Percentiles rank a stretch among this genome's conserved stretches.
Conservation (phyloP, 768 basidiomycete genomes). For the Gymnopilus junonius region DNA sequence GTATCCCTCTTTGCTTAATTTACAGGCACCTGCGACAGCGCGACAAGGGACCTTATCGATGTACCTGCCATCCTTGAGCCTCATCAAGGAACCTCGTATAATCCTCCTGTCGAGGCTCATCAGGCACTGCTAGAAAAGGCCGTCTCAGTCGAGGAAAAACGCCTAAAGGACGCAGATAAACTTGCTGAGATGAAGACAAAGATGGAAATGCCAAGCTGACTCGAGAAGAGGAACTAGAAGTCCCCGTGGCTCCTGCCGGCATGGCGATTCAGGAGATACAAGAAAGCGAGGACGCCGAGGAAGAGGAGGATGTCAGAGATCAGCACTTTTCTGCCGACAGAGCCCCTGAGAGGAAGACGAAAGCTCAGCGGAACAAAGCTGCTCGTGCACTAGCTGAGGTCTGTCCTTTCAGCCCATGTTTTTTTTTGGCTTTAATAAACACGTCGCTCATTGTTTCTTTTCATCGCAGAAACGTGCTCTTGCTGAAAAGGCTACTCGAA, state of each 20-base stretch:
- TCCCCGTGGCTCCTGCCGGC: slow-evolving; percentile 55
- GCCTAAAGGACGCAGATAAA: slow-evolving; percentile 55
- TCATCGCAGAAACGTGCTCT: slow-evolving; percentile 62
- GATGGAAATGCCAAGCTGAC: slow-evolving; percentile 54
- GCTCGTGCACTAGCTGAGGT: slow-evolving; percentile 70
- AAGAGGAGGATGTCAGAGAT: slow-evolving; percentile 28
- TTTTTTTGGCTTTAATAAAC: neutral
- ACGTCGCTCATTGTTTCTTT: neutral
- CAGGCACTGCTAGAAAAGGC: slow-evolving; percentile 72
- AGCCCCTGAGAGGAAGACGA: slow-evolving; percentile 45
- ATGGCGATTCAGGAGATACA: slow-evolving; percentile 62
- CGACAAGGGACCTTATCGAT: slow-evolving; percentile 59
- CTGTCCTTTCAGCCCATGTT: slow-evolving; percentile 15
- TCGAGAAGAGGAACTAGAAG: slow-evolving; percentile 33
- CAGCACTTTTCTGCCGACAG: slow-evolving; percentile 42
- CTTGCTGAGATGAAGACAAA: slow-evolving; percentile 56
- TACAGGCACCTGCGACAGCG: slow-evolving; percentile 51
- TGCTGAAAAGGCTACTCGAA: slow-evolving; percentile 60
- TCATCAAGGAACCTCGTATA: slow-evolving; percentile 87
- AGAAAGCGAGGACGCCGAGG: slow-evolving; percentile 39
- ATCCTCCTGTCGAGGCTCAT: slow-evolving; percentile 78
- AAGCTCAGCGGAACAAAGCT: slow-evolving; percentile 67
- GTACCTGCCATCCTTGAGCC: slow-evolving; percentile 72
- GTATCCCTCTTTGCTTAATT: neutral
- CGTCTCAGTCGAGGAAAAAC: slow-evolving; percentile 64